Evolutionary conservation across 805 yeast species (phyloP), one percentile per base, ranked within the genome.

Genomic region (Candida pseudoglaebosa): DNA sequence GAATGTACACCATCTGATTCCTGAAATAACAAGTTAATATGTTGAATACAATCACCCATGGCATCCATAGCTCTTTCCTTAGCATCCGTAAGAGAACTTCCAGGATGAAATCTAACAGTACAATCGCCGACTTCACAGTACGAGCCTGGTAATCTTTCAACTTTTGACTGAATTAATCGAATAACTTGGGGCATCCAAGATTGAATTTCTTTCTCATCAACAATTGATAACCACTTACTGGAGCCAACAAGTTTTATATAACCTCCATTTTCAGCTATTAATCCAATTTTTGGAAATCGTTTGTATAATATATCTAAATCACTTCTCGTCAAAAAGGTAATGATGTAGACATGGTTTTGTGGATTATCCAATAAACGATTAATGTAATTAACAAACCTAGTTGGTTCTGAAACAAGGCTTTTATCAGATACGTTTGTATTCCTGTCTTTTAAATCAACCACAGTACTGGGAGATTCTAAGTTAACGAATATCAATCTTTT

Each of bases 181-280:
- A 65, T 56, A 6, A 84, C 78, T 26, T 76, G 71, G 2, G 72
- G 70, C 57, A 80, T 71, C 89, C 91, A 84, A 14, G 64, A 64
- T 3, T 45, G 40, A 46, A 72, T 60, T 21, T 68, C 75, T 0
- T 42, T 33, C 43, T 77, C 77, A 41, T 77, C 75, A 21, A 78
- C 77, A 16, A 83, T 67, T 2, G 83, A 71, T 34, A 74, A 61
- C 95, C 95, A 87, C 9, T 67, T 60, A 12, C 67, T 59, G 19
- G 65, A 47, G 15, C 75, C 71, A 12, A 73, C 72, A 14, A 78
- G 52, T 55, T 75, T 80, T 24, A 91, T 71, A 51, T 75, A 87
- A 0, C 88, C 95, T 26, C 98, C 98, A 54, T 83, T 82, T 59
- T 90, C 98, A 1, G 96, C 95, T 45, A 91, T 80, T 37, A 91